Conservation (phyloP, 225 moss, liverwort and hornwort genomes). For the Physcomitrellopsis africana region DNA sequence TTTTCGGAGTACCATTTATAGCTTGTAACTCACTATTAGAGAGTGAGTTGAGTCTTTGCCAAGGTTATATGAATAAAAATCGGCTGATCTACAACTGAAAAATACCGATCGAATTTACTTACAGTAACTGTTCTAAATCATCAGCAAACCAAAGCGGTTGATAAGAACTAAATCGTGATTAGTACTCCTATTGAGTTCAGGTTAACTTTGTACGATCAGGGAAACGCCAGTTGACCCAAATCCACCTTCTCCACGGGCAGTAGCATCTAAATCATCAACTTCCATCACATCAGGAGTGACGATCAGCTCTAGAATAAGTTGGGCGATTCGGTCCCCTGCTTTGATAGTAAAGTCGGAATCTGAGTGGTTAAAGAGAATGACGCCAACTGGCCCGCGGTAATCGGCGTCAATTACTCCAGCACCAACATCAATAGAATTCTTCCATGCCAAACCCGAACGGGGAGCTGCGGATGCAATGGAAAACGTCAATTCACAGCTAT, state of each 20-base stretch:
- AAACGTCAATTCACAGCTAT: background rate
- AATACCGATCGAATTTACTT: no score
- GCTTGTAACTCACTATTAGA: no score
- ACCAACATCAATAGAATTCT: slow-evolving; percentile 82
- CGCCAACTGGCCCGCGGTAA: slow-evolving; percentile 84
- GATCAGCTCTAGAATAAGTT: slow-evolving; percentile 84
- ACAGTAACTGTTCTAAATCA: no score
- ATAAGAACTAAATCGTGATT: no score
- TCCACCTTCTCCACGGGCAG: slow-evolving; percentile 78
- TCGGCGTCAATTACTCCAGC: slow-evolving; percentile 96
- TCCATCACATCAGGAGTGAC: slow-evolving; percentile 79
- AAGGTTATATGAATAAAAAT: no score
- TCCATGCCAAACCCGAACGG: slow-evolving; percentile 90
- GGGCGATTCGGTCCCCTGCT: slow-evolving; percentile 81
- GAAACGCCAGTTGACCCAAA: slow-evolving; percentile 86
- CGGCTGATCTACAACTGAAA: no score
- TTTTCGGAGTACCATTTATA: no score
- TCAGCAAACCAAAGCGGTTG: no score
- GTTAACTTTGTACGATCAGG: slow-evolving; percentile 41
- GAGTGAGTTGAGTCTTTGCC: no score
- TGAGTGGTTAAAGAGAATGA: slow-evolving; percentile 91
- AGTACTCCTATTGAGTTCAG: no score
- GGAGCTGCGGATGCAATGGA: slow-evolving; percentile 60
- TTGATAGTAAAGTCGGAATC: slow-evolving; percentile 74
- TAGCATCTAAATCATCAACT: slow-evolving; percentile 73